Base-by-base conservation (phyloP, 495 filamentous ascomycete species). In the Gamarada debralockiae region DNA sequence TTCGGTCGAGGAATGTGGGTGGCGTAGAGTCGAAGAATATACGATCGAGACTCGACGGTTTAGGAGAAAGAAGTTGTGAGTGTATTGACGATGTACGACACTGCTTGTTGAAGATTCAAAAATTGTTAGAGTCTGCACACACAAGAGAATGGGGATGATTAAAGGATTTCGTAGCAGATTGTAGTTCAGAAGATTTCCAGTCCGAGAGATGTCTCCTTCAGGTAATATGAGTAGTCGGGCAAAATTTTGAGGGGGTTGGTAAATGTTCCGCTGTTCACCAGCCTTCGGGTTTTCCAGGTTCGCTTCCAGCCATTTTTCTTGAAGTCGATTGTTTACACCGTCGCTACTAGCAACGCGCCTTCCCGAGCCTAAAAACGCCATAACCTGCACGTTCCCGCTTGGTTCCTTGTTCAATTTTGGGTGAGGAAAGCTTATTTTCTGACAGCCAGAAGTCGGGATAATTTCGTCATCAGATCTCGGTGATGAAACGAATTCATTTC, bases 1-100 rank as follows among this genome's bases (percentile, higher is more conserved):
- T 22, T 42, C 14, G 24, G 24, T 55, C 31, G 52, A 58, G 52
- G 52, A 56, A 62, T 62, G 48, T 17, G 14, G 54, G 7, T 54
- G 45, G 17, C 48, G 37, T 27, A 41, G 37, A n/a, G 37, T 38
- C 25, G 53, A 50, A 33, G 52, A 56, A 50, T 56, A 45, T 41
- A 15, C 7, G 39, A 17, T 50, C 24, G 36, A 42, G 45, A 50
- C 29, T 38, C 21, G 38, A 29, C 18, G 13, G 18, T 3, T 25
- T 23, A 21, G 27, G 17, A 29, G 31, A 4, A 27, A 8, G 25
- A 21, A 43, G 39, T 21, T 24, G 41, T 25, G 21, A 27, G 27
- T 23, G 44, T 46, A 23, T 52, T 27, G 45, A 37, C n/a, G 50
- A n/a, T 23, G 25, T 31, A 31, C 4, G n/a, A 48, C 48, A 24